Conservation (phyloP, 2,329 filamentous ascomycete species). For the Ceratocystis ficicola region DNA sequence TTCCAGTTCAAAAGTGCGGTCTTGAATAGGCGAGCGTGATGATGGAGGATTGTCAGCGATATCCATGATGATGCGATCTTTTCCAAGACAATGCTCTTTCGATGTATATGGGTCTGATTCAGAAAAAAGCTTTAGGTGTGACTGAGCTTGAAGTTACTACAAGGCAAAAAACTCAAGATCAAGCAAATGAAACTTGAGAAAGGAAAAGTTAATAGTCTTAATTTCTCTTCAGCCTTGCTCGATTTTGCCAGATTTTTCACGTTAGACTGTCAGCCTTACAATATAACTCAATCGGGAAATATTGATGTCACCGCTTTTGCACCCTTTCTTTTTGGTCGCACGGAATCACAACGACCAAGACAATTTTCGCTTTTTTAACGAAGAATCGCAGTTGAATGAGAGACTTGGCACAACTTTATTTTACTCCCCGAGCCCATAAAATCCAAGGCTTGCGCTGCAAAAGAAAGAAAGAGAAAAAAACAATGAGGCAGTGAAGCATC, state of each 20-base stretch:
- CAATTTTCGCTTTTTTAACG: constrained; percentile 10
- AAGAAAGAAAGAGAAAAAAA: neutral
- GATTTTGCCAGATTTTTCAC: neutral
- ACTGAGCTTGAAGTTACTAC: too few relatives aligned
- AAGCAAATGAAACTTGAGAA: neutral
- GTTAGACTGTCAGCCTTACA: neutral
- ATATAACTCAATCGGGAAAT: constrained; percentile 2
- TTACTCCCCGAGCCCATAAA: neutral
- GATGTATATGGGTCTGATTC: neutral
- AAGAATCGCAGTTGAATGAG: neutral
- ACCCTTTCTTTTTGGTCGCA: neutral
- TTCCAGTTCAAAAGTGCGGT: neutral
- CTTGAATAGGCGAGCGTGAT: constrained; percentile 4
- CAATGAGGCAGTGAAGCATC: neutral
- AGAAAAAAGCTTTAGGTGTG: too few relatives aligned
- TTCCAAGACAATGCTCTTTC: neutral
- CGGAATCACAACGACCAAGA: neutral
- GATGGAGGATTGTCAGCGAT: neutral
- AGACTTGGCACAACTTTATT: neutral
- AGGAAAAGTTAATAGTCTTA: neutral
- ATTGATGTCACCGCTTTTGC: constrained; percentile 6
- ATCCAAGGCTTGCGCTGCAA: neutral
- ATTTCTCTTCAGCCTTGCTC: constrained; percentile 8
- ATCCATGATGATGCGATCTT: neutral
- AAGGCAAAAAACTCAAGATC: neutral